Base-by-base conservation (phyloP, 192 early-diverging fungal species). In the Podila epicladia region DNA sequence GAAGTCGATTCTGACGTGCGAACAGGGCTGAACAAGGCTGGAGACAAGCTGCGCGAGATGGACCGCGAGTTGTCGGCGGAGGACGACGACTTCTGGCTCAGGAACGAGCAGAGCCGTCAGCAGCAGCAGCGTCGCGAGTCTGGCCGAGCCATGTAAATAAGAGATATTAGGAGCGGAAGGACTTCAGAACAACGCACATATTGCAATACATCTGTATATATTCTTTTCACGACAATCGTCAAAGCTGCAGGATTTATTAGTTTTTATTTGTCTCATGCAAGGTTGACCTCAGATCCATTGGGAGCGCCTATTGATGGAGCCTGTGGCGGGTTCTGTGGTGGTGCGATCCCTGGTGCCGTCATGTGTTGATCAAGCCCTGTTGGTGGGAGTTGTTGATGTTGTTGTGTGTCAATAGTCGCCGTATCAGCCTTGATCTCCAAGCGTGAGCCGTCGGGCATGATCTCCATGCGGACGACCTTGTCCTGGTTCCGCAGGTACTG, bases 401-500 rank as follows among this genome's bases (percentile, higher is more conserved):
- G 50, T 53, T 53, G 49, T 51, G 3, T 20, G n/a, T 17, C n/a
- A 20, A 8, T 9, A 9, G 35, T 11, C 9, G 35, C 35, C 35
- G n/a, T 9, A 53, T 80, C 71, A 20, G 62, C 50, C 51, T 80
- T 80, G 45, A 80, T 73, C 38, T 80, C 71, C 7, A 69, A 66
- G 50, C 72, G 28, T 1, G 77, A 69, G 8, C 77, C 77, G 48
- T 80, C 77, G n/a, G 77, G 77, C 71, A 69, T 72, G 20, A 80
- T 73, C 62, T 80, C 77, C 66, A 80, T 72, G 7, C 77, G 66
- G 19, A 80, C 77, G 33, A 80, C 77, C 48, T 69, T 80, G 17
- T 80, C 77, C 66, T 80, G 82, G 66, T 86, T 88, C 33, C 90
- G 75, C 48, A 87, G 88, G 35, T 82, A 88, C 69, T 85, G 77